Percentiles rank a stretch among this genome's conserved stretches.
phyloP scores from a whole-genome alignment of 2,329 filamentous ascomycete genomes.

The Microdochium paspali region DNA sequence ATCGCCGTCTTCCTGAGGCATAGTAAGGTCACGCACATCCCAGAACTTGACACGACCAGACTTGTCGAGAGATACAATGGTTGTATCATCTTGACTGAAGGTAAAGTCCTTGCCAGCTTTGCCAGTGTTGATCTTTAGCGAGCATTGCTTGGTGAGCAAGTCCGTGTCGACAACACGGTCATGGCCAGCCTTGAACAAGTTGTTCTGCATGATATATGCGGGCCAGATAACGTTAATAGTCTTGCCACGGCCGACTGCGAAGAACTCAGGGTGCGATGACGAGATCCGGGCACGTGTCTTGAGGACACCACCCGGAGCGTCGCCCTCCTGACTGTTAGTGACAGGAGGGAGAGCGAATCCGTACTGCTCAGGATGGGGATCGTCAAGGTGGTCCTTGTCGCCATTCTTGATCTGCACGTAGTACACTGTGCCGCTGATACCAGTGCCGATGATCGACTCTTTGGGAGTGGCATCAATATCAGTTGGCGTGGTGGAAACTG shows the following conservation, averaged over 20 bases:
- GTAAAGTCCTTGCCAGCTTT: conserved; percentile 98
- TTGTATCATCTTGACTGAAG: conserved; percentile 92
- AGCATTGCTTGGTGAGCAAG: conserved; percentile 76
- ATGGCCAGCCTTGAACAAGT: conserved; percentile 53
- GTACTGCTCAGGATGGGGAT: conserved; percentile 70
- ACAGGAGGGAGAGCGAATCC: conserved; percentile 86
- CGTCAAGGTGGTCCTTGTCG: conserved; percentile 70
- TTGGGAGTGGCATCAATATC: conserved; percentile 48
- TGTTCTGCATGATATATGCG: conserved; percentile 51
- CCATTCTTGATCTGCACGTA: conserved; percentile 76
- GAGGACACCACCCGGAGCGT: conserved; percentile 81
- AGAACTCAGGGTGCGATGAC: conserved; percentile 82
- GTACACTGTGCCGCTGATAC: conserved; percentile 93
- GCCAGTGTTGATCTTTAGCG: conserved; percentile 88
- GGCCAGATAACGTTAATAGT: conserved; percentile 85
- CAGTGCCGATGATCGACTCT: conserved; percentile 84
- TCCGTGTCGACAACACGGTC: conserved; percentile 75
- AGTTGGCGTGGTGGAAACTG: conserved; percentile 61
- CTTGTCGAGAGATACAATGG: conserved; percentile 93
- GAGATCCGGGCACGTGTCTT: conserved; percentile 93
- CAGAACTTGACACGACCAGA: conserved; percentile 95
- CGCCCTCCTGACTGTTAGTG: conserved; percentile 68
- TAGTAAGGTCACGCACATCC: conserved; percentile 78
- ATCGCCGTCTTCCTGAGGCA: conserved; percentile 40
- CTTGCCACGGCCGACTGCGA: conserved; percentile 91